Conservation (phyloP, 75 land plant species). For the Adiantum capillusveneris region DNA sequence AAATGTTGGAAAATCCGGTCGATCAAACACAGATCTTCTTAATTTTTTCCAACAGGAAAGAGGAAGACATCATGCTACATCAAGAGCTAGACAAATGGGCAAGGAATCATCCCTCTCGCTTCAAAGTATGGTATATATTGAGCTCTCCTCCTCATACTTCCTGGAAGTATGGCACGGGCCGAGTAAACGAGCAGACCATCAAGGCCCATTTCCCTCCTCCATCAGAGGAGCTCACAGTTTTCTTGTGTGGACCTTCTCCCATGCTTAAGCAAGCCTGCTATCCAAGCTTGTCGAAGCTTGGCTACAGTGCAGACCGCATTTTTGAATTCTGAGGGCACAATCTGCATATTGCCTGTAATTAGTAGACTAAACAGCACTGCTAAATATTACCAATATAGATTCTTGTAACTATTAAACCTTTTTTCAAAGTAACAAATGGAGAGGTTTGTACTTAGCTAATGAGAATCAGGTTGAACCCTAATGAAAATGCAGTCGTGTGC, state of each 20-base stretch:
- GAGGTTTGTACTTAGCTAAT: too few species aligned
- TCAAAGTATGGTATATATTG: constrained; percentile 87
- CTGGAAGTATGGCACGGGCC: constrained; percentile 63
- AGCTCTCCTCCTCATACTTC: constrained; percentile 16
- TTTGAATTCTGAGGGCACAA: too few species aligned
- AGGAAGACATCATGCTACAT: constrained; percentile 70
- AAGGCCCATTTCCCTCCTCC: constrained; percentile 59
- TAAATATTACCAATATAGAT: too few species aligned
- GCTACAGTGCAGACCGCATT: background rate
- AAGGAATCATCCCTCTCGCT: constrained; percentile 13
- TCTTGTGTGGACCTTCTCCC: constrained; percentile 82
- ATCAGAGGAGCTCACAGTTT: constrained; percentile 31
- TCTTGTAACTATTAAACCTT: too few species aligned
- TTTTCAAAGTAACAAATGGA: too few species aligned
- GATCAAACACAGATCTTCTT: constrained; percentile 66
- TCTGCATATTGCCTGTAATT: too few species aligned
- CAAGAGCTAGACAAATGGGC: constrained; percentile 71
- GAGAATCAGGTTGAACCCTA: too few species aligned
- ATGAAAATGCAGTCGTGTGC: too few species aligned
- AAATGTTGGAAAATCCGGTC: constrained; percentile 56
- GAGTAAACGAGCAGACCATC: constrained; percentile 43
- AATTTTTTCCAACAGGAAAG: constrained; percentile 71
- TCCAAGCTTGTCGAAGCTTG: constrained; percentile 67
- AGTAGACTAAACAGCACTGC: too few species aligned
- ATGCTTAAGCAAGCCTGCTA: constrained; percentile 65